Conservation (phyloP, 495 filamentous ascomycete species). For the Lasiosphaeria miniovina region DNA sequence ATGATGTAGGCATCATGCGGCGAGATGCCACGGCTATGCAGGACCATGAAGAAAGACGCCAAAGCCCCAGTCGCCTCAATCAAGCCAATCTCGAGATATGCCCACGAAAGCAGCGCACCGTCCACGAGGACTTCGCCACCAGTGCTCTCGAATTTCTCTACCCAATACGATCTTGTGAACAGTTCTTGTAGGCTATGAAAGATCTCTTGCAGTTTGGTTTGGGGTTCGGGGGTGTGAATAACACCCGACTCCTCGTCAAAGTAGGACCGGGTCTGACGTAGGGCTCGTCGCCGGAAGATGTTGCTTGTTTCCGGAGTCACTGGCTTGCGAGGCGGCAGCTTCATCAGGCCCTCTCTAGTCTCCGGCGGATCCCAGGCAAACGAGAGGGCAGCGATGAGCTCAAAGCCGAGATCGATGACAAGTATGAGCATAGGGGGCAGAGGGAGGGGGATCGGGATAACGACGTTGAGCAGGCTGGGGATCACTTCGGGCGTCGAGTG, state of each 20-base stretch:
- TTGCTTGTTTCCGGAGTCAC: slow-evolving; percentile 27
- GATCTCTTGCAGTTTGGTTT: slow-evolving; percentile 20
- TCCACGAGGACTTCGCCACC: slow-evolving; percentile 32
- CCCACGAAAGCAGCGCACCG: slow-evolving; percentile 27
- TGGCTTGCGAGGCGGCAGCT: slow-evolving; percentile 30
- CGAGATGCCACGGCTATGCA: slow-evolving; percentile 16
- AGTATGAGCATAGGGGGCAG: slow-evolving; percentile 22
- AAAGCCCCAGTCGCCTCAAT: slow-evolving; percentile 19
- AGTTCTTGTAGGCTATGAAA: slow-evolving; percentile 12
- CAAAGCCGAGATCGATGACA: slow-evolving; percentile 19
- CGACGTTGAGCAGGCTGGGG: slow-evolving; percentile 21
- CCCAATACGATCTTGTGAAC: slow-evolving; percentile 28
- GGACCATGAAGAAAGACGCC: slow-evolving; percentile 16
- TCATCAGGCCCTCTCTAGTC: slow-evolving; percentile 28
- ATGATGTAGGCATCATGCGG: slow-evolving; percentile 22
- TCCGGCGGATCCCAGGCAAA: slow-evolving; percentile 23
- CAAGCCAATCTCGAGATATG: slow-evolving; percentile 19
- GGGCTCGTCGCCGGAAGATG: slow-evolving; percentile 28
- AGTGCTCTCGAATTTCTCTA: slow-evolving; percentile 29
- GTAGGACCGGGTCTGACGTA: slow-evolving; percentile 23
- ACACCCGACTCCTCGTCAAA: slow-evolving; percentile 29
- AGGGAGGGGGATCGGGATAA: slow-evolving; percentile 19
- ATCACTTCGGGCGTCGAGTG: slow-evolving; percentile 21
- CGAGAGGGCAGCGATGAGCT: slow-evolving; percentile 20
- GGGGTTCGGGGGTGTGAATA: slow-evolving; percentile 21